Conservation (phyloP, 345 rosid genomes). For the Citropsis articulata region DNA sequence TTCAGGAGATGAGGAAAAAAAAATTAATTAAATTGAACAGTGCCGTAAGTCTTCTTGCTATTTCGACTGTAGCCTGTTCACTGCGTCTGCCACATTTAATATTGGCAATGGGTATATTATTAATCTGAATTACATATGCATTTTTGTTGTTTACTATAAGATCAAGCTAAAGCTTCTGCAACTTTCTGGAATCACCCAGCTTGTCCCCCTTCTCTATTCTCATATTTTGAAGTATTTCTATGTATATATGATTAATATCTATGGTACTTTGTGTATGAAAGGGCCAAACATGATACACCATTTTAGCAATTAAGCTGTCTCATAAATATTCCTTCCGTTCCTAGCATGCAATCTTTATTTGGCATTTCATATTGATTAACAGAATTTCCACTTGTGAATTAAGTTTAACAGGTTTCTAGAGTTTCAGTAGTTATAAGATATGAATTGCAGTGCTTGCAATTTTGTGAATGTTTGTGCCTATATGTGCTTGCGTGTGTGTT, state of each 20-base stretch:
- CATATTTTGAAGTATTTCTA: neutral
- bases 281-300: neutral
- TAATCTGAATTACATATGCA: constrained; percentile 2
- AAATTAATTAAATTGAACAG: neutral
- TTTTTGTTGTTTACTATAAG: constrained; percentile 6
- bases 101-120: neutral
- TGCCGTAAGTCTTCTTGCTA: neutral
- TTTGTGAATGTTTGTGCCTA: neutral
- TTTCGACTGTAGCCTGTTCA: neutral
- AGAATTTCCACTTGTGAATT: neutral
- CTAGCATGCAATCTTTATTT: neutral
- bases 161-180: neutral
- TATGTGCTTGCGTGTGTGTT: neutral
- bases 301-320: neutral
- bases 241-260: neutral
- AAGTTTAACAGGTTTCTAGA: neutral
- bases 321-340: neutral
- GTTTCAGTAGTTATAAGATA: neutral
- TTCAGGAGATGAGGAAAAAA: neutral
- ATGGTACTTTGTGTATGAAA: neutral
- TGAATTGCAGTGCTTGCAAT: neutral
- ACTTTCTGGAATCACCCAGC: neutral
- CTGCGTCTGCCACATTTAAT: neutral
- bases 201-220: neutral
- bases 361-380: neutral